Evolutionary conservation across 2,329 filamentous ascomycete species (phyloP).

Genomic region (Cladosporium sp.): DNA sequence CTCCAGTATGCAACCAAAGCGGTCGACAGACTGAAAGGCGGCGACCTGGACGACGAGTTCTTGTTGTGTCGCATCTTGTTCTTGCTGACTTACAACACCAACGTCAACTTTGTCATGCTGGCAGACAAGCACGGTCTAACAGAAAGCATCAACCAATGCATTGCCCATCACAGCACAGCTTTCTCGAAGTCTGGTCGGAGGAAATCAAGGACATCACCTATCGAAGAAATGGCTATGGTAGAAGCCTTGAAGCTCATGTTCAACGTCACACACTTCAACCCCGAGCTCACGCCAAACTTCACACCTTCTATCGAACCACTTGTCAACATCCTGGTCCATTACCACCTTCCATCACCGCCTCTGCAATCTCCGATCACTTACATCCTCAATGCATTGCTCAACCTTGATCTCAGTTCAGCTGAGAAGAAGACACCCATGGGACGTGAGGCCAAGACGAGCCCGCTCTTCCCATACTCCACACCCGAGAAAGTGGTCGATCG

Average conservation of each 20-base stretch:
- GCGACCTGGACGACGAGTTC: constrained; percentile 82
- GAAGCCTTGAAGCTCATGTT: constrained; percentile 88
- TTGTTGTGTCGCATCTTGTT: constrained; percentile 76
- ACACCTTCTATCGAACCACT: constrained; percentile 68
- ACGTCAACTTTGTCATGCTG: constrained; percentile 64
- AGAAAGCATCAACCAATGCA: constrained; percentile 65
- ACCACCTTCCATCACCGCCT: constrained; percentile 62
- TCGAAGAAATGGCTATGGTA: constrained; percentile 75
- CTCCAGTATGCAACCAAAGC: constrained; percentile 66
- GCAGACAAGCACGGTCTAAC: constrained; percentile 67
- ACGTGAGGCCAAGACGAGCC: constrained; percentile 47
- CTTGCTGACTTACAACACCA: constrained; percentile 73
- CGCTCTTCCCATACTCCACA: constrained; percentile 66
- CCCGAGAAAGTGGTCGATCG: constrained; percentile 61
- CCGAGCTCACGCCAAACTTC: constrained; percentile 62
- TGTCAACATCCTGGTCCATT: constrained; percentile 65
- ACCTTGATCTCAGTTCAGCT: constrained; percentile 50
- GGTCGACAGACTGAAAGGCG: constrained; percentile 68
- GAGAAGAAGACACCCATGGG: constrained; percentile 1
- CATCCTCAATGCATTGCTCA: constrained; percentile 78
- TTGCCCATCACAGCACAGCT: constrained; percentile 43
- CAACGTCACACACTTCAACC: constrained; percentile 78
- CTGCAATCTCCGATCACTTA: constrained; percentile 71
- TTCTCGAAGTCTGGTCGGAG: constrained; percentile 46
- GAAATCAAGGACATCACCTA: constrained; percentile 43